Percentiles rank a stretch among this genome's conserved stretches.
Conservation (phyloP, 1,284 basidiomycete species). For the Rhodofomes roseus region DNA sequence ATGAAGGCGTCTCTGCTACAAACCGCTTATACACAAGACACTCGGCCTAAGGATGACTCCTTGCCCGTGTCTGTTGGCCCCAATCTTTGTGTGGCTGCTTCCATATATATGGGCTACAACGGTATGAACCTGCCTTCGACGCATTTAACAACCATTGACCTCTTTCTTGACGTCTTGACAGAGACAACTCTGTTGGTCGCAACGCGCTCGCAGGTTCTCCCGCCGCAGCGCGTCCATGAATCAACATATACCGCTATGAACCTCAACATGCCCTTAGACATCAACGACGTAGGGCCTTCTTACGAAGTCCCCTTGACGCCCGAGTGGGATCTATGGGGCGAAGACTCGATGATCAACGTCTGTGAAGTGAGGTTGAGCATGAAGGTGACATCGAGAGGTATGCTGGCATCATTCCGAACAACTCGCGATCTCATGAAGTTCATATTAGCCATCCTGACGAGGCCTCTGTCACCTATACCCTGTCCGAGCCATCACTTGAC, state of each 20-base stretch:
- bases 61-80: conserved; percentile 39
- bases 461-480: conserved; percentile 42
- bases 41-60: conserved; percentile 25
- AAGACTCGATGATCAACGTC: conserved; percentile 58
- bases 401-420: conserved; percentile 20
- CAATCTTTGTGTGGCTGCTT: conserved; percentile 52
- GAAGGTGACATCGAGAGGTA: conserved; percentile 23
- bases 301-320: conserved; percentile 30
- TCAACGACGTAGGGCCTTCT: conserved; percentile 26
- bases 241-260: conserved; percentile 40
- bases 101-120: conserved; percentile 61
- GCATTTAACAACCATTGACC: neutral
- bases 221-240: conserved; percentile 15
- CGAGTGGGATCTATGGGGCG: conserved; percentile 61
- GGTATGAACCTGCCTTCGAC: conserved; percentile 44
- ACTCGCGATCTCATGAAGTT: conserved; percentile 27
- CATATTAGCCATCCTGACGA: conserved; percentile 37
- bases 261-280: conserved; percentile 39
- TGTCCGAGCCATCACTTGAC: conserved; percentile 35
- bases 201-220: conserved; percentile 43
- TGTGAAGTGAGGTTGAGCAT: conserved; percentile 54
- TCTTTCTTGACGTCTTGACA: conserved; percentile 22
- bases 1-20: conserved; percentile 21
- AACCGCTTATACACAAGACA: conserved; percentile 7
- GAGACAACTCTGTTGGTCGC: conserved; percentile 63